Percentiles rank a stretch among this genome's conserved stretches.
phyloP scores from a whole-genome alignment of 441 rosid species.

The Metrosideros polymorpha region DNA sequence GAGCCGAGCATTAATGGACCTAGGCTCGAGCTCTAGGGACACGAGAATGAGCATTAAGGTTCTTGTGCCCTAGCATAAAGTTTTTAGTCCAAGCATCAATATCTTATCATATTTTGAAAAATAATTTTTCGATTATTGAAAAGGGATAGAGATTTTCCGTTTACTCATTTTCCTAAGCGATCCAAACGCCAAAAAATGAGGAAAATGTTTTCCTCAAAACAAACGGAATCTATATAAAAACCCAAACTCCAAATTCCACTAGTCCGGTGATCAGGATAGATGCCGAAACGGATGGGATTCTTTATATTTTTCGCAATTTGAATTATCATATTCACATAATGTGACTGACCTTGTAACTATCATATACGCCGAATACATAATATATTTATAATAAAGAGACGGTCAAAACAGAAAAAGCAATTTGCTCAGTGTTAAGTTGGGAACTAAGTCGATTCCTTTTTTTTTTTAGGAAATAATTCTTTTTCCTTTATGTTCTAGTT shows the following conservation, averaged over 20 bases:
- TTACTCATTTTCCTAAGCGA: fast-evolving
- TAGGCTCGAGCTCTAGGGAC: fast-evolving
- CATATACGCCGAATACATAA: neutral
- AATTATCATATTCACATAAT: neutral
- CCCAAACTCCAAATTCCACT: neutral
- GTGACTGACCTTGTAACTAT: fast-evolving
- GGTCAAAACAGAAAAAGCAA: neutral
- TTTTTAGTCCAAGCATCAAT: neutral
- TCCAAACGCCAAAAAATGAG: too few species aligned
- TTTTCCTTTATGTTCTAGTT: too few species aligned
- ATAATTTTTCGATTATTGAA: too few species aligned
- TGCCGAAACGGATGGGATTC: neutral
- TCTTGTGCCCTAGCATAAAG: neutral
- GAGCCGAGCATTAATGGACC: too few species aligned
- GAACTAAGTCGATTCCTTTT: neutral
- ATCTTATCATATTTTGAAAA: neutral
- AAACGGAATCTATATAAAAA: neutral
- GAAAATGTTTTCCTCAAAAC: too few species aligned
- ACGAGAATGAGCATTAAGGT: neutral
- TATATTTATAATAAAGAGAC: neutral
- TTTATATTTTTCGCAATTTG: fast-evolving
- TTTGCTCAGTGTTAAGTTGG: neutral
- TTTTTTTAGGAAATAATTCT: too few species aligned
- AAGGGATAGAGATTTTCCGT: fast-evolving
- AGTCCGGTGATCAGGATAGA: fast-evolving